phyloP scores from a whole-genome alignment of 2,329 filamentous ascomycete species.

The Ramularia endophylla region DNA sequence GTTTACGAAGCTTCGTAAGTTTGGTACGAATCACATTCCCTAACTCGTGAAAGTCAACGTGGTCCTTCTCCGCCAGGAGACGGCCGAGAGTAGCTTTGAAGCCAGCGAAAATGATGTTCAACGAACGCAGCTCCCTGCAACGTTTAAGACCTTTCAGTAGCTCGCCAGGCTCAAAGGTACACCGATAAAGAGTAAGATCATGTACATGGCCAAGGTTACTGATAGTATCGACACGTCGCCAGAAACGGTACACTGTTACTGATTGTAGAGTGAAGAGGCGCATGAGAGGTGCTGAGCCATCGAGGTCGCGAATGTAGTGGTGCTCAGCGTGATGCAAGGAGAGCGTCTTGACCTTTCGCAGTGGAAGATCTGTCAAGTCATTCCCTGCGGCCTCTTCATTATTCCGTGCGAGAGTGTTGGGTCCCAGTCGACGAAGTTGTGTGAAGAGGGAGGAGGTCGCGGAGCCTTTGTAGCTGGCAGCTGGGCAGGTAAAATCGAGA shows the following conservation, averaged over 20 bases:
- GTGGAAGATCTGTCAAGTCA: not conserved
- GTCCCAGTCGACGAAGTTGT: slow-evolving; percentile 1
- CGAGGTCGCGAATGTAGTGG: slow-evolving; percentile 4
- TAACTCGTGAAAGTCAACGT: not conserved
- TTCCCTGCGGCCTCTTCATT: not conserved
- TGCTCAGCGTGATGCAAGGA: slow-evolving; percentile 6
- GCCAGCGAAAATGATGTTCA: slow-evolving; percentile 3
- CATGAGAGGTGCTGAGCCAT: not conserved
- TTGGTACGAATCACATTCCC: slow-evolving; percentile 1
- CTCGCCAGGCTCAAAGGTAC: slow-evolving; percentile 1
- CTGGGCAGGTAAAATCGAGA: slow-evolving; percentile 1
- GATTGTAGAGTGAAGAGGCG: slow-evolving; percentile 3
- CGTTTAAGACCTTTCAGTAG: slow-evolving; percentile 1
- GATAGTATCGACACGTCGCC: not conserved
- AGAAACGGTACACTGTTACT: slow-evolving; percentile 6
- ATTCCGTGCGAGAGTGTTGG: slow-evolving; percentile 3
- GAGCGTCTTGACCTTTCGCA: slow-evolving; percentile 4
- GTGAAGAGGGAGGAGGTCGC: not conserved
- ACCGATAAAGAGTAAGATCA: slow-evolving; percentile 2
- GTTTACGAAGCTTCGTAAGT: not conserved
- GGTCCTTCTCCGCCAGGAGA: slow-evolving; percentile 2
- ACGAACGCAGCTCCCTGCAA: slow-evolving; percentile 3
- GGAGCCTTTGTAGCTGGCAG: not conserved
- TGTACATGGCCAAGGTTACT: not conserved
- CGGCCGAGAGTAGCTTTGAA: not conserved